Conservation (phyloP, 1,284 basidiomycete species). For the Naganishia albida region DNA sequence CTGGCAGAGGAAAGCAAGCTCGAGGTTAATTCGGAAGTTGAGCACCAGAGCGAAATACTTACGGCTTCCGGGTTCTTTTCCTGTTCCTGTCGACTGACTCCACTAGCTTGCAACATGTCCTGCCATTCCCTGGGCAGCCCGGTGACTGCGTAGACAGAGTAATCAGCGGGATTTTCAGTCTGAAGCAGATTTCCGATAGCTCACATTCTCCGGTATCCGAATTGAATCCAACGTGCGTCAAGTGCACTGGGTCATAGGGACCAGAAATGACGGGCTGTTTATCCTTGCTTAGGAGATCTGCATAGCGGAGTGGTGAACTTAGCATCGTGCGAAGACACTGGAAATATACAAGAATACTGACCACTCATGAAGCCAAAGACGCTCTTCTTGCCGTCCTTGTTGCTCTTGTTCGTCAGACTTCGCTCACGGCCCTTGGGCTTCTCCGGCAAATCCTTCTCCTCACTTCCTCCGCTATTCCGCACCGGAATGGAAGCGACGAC, state of each 20-base stretch:
- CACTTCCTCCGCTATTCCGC: conserved; percentile 12
- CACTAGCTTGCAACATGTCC: conserved; percentile 91
- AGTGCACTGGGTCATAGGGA: conserved; percentile 97
- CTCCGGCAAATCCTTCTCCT: conserved; percentile 47
- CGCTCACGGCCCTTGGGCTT: conserved; percentile 49
- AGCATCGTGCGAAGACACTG: neutral
- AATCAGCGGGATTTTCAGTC: conserved; percentile 38
- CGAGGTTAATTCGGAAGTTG: neutral
- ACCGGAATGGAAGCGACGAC: conserved; percentile 19
- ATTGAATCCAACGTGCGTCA: conserved; percentile 99
- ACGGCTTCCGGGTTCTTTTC: conserved; percentile 95
- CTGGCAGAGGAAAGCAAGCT: conserved; percentile 30
- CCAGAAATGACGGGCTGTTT: conserved; percentile 80
- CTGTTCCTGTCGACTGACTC: conserved; percentile 91
- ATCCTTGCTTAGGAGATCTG: conserved; percentile 73
- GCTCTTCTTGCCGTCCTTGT: conserved; percentile 53
- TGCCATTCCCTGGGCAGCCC: conserved; percentile 99
- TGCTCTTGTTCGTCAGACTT: conserved; percentile 52
- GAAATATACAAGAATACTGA: conserved; percentile 35
- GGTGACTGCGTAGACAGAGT: conserved; percentile 59
- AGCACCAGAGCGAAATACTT: neutral
- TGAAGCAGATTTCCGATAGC: conserved; percentile 29
- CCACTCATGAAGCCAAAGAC: conserved; percentile 54
- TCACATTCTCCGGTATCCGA: conserved; percentile 90
- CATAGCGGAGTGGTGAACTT: neutral